phyloP scores from a whole-genome alignment of 1,139 yeast species.

The Suhomyces terraborum region DNA sequence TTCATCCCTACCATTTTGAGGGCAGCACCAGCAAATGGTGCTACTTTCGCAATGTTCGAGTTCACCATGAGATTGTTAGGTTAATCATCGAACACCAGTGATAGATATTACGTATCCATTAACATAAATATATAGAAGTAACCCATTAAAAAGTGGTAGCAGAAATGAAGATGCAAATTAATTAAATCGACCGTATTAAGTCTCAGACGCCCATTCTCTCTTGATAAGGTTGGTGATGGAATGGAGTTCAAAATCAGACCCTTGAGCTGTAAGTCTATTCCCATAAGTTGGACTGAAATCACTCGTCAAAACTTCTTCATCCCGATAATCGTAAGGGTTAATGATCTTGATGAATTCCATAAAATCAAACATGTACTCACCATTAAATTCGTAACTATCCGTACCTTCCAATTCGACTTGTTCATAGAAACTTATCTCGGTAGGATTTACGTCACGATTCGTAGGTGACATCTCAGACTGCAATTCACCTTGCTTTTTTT shows the following conservation, averaged over 20 bases:
- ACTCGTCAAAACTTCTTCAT: conserved; percentile 20
- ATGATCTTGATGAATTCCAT: conserved; percentile 49
- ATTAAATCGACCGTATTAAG: background rate
- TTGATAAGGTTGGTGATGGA: conserved; percentile 13
- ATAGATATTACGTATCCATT: conserved; percentile 1
- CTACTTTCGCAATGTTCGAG: conserved; percentile 91
- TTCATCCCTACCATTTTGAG: conserved; percentile 87
- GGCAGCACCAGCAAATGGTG: conserved; percentile 97
- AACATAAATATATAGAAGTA: background rate
- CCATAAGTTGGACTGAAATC: conserved; percentile 8
- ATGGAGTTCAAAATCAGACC: conserved; percentile 25
- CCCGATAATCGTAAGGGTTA: conserved; percentile 43
- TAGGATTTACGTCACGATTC: background rate
- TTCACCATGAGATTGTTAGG: conserved; percentile 64
- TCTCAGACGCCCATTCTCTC: no score
- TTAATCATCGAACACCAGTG: background rate
- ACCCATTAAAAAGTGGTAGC: background rate
- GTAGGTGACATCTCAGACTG: conserved; percentile 26
- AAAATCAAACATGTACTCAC: conserved; percentile 53
- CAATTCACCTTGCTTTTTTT: conserved; percentile 16
- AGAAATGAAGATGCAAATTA: conserved; percentile 2
- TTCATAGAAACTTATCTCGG: conserved; percentile 25
- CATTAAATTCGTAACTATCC: conserved; percentile 52
- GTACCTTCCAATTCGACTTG: conserved; percentile 49
- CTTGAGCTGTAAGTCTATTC: conserved; percentile 12